These are phyloP conservation scores for Phascolomyces articulosus DNA, from an alignment of 371 early-diverging fungal species.

Conservation along the genomic window DNA sequence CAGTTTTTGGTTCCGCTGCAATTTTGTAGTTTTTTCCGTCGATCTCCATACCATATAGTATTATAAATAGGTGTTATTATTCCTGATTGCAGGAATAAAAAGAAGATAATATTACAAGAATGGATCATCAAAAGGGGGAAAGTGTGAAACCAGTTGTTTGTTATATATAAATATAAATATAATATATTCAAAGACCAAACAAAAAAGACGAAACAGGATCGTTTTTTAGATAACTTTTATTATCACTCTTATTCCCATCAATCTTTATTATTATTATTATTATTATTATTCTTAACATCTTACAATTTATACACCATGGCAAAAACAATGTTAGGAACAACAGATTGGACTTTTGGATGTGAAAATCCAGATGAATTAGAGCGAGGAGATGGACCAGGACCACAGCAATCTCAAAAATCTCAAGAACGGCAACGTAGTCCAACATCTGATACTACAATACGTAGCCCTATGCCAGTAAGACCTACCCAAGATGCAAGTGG, in stretches of 20 bases:
- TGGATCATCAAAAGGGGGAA: too few species aligned
- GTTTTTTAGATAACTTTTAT: too few species aligned
- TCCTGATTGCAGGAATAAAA: too few species aligned
- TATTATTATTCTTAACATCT: not conserved
- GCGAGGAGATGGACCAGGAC: not conserved
- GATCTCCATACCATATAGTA: not conserved
- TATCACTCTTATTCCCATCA: too few species aligned
- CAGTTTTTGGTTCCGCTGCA: not conserved
- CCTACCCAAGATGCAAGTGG: constrained; percentile 4
- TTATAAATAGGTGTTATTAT: too few species aligned
- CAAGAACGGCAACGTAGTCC: not conserved
- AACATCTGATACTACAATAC: not conserved
- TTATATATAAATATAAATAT: not conserved
- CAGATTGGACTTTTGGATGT: not conserved
- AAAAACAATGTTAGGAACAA: not conserved
- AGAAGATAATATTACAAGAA: too few species aligned
- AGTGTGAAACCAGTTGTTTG: not conserved
- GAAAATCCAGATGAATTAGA: not conserved
- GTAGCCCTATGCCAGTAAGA: constrained; percentile 6
- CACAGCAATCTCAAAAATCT: too few species aligned
- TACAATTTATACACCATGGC: not conserved
- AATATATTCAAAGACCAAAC: too few species aligned
- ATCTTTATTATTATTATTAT: not conserved
- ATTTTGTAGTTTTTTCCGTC: not conserved
- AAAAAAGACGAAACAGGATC: too few species aligned